These are phyloP conservation scores for Apiospora arundinis DNA, from an alignment of 2,329 filamentous ascomycete genomes.

Conservation along the genomic window DNA sequence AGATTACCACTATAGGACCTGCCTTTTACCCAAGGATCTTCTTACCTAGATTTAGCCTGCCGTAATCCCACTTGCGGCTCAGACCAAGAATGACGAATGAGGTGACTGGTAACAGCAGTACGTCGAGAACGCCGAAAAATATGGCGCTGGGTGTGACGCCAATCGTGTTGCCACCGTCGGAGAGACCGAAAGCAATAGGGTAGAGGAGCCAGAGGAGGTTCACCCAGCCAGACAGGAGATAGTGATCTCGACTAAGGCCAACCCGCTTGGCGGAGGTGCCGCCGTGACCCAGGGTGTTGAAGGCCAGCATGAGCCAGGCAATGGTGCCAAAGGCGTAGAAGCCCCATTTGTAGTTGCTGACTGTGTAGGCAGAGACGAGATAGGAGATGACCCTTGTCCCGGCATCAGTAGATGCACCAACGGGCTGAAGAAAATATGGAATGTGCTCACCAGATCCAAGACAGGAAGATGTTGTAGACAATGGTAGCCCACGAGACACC, in stretches of 20 bases:
- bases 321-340: constrained; percentile 60
- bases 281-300: constrained; percentile 49
- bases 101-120: constrained; percentile 53
- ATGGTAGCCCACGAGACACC: constrained; percentile 64
- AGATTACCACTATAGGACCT: neutral
- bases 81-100: constrained; percentile 51
- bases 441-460: constrained; percentile 52
- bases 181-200: constrained; percentile 59
- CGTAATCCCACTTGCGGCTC: constrained; percentile 58
- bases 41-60: constrained; percentile 51
- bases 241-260: constrained; percentile 52
- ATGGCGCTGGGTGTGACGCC: constrained; percentile 52
- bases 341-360: constrained; percentile 62
- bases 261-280: constrained; percentile 47
- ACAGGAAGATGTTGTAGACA: constrained; percentile 54
- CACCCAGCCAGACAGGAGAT: constrained; percentile 51
- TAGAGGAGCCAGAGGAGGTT: constrained; percentile 62
- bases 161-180: constrained; percentile 59
- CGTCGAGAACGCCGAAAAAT: constrained; percentile 61
- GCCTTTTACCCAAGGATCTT: constrained; percentile 11
- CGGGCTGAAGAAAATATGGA: neutral
- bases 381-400: constrained; percentile 52
- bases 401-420: neutral
- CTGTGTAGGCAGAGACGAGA: constrained; percentile 54
- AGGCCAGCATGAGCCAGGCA: constrained; percentile 53